phyloP scores from a whole-genome alignment of 1,284 basidiomycete species.

The Hemileia vastatrix region DNA sequence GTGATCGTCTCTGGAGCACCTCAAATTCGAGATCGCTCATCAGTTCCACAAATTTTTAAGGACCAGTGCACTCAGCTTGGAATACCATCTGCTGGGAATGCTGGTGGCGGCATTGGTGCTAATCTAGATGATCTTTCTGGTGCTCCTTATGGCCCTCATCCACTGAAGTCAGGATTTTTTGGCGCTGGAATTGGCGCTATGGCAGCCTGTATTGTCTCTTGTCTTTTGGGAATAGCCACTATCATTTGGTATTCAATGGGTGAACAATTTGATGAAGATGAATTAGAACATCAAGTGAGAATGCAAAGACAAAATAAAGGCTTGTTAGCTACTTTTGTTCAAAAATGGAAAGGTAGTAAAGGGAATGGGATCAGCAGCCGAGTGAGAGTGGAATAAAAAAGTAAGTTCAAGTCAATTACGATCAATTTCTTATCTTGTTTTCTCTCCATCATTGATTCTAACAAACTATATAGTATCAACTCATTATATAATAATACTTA shows the following conservation, averaged over 20 bases:
- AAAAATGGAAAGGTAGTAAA: too few species aligned
- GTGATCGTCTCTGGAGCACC: conserved; percentile 72
- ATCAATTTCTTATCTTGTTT: too few species aligned
- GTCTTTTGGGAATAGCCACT: conserved; percentile 65
- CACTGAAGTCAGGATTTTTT: conserved; percentile 9
- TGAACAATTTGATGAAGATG: conserved; percentile 36
- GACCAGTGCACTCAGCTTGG: conserved; percentile 6
- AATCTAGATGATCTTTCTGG: conserved; percentile 10
- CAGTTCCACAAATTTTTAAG: conserved; percentile 23
- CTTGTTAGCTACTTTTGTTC: too few species aligned
- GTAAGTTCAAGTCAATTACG: too few species aligned
- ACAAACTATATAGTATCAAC: too few species aligned
- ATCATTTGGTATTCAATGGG: conserved; percentile 64
- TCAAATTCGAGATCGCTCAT: conserved; percentile 29
- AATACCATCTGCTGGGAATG: conserved; percentile 7
- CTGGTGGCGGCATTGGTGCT: conserved; percentile 6
- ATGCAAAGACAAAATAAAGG: conserved; percentile 26
- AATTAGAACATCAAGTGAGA: conserved; percentile 35
- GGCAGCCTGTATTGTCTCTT: conserved; percentile 71
- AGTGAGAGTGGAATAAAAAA: too few species aligned
- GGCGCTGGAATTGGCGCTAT: conserved; percentile 59
- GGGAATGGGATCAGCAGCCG: too few species aligned
- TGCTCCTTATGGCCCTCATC: conserved; percentile 14
- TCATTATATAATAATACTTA: too few species aligned
- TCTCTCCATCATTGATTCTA: too few species aligned